Evolutionary conservation across 805 yeast genomes (phyloP).

Genomic region (Metschnikowia aberdeeniae): DNA sequence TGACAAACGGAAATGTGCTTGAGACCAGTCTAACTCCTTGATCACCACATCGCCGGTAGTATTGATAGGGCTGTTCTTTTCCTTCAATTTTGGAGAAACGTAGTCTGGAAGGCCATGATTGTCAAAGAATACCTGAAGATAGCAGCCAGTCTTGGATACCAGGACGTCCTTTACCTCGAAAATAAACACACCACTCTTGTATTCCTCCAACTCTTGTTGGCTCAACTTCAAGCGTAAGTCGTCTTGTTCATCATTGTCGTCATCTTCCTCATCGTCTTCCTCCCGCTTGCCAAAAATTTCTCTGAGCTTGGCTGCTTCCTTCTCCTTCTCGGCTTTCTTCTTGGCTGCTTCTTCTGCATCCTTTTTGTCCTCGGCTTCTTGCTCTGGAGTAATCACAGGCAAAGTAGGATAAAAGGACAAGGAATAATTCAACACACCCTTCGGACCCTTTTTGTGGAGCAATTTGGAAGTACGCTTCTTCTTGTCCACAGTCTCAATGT

Average conservation of each 20-base stretch:
- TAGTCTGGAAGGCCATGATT: slow-evolving; percentile 63
- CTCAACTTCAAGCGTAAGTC: slow-evolving; percentile 44
- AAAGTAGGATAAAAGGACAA: slow-evolving; percentile 80
- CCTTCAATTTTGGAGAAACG: slow-evolving; percentile 51
- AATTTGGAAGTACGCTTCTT: slow-evolving; percentile 58
- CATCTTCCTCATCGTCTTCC: slow-evolving; percentile 32
- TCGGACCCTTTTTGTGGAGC: slow-evolving; percentile 73
- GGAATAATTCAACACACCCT: slow-evolving; percentile 72
- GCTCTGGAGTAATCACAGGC: slow-evolving; percentile 76
- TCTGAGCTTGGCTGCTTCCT: slow-evolving; percentile 20
- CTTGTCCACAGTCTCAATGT: slow-evolving; percentile 53
- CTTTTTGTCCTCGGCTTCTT: slow-evolving; percentile 45
- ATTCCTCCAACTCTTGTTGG: slow-evolving; percentile 52
- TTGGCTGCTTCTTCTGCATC: slow-evolving; percentile 25
- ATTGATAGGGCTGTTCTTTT: slow-evolving; percentile 31
- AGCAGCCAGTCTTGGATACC: slow-evolving; percentile 51
- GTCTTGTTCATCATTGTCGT: slow-evolving; percentile 28
- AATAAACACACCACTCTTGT: slow-evolving; percentile 74
- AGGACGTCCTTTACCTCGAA: slow-evolving; percentile 60
- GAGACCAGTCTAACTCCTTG: slow-evolving; percentile 74
- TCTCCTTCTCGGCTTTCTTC: slow-evolving; percentile 22
- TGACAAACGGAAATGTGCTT: slow-evolving; percentile 56
- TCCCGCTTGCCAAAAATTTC: slow-evolving; percentile 11
- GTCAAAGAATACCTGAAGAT: slow-evolving; percentile 75
- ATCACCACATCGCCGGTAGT: slow-evolving; percentile 68